Conservation (phyloP, 139 green algal species). For the Chlorella sp. region DNA sequence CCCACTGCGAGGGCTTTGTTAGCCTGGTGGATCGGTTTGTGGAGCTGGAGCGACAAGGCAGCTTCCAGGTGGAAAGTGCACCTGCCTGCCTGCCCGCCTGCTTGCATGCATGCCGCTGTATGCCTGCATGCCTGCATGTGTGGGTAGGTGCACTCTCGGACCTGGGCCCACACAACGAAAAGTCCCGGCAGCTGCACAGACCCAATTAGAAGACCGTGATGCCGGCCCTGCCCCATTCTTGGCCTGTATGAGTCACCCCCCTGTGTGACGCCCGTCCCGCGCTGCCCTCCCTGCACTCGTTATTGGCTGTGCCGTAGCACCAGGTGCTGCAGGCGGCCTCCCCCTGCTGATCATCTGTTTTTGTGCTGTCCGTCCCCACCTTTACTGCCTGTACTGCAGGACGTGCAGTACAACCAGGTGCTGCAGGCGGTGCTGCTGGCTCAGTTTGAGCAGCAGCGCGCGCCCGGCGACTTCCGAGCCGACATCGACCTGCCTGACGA, state of each 20-base stretch:
- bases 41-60: constrained; percentile 20
- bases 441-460: constrained; percentile 29
- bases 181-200: neutral
- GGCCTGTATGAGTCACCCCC: too few species aligned
- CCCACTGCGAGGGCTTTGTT: constrained; percentile 41
- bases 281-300: too few species aligned
- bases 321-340: neutral
- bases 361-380: too few species aligned
- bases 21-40: constrained; percentile 46
- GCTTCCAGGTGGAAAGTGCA: neutral
- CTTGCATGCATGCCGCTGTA: neutral
- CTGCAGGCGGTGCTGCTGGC: constrained; percentile 45
- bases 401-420: constrained; percentile 56
- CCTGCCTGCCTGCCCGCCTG: neutral
- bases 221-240: too few species aligned
- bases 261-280: too few species aligned
- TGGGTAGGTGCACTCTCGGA: neutral
- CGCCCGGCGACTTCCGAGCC: constrained; percentile 24
- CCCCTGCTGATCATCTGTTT: neutral
- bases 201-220: too few species aligned
- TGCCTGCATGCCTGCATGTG: neutral
- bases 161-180: too few species aligned
- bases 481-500: constrained; percentile 51
- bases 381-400: neutral
- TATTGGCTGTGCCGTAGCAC: too few species aligned